A percentile compares a stretch with the other conserved stretches of the same genome.
These are phyloP conservation scores for Nigrospora sphaerica DNA, from an alignment of 2,329 filamentous ascomycete genomes.

Conservation along the genomic window DNA sequence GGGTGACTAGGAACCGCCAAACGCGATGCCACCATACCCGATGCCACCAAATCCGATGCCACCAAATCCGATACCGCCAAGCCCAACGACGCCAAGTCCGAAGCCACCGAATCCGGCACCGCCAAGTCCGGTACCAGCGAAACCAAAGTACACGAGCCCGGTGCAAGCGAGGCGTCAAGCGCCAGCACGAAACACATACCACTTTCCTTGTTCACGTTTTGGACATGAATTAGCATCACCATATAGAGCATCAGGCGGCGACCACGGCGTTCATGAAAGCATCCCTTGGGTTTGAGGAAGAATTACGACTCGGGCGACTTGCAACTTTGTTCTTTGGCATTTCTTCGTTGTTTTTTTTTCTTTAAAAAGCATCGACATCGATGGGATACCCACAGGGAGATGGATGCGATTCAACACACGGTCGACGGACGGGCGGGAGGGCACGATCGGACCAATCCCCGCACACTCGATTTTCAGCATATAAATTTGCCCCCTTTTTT, in stretches of 20 bases:
- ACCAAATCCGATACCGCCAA: neutral
- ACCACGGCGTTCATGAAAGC: neutral
- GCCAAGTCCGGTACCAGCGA: too few relatives aligned
- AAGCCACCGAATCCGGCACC: too few relatives aligned
- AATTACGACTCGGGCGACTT: too few relatives aligned
- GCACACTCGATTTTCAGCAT: neutral
- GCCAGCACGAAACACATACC: neutral
- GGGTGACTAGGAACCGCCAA: neutral
- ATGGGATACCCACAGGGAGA: neutral
- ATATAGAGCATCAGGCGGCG: neutral
- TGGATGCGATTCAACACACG: neutral
- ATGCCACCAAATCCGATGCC: neutral
- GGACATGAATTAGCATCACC: slow-evolving; percentile 1
- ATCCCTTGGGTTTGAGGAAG: too few relatives aligned
- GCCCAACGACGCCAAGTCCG: too few relatives aligned
- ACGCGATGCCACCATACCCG: neutral
- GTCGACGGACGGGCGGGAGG: neutral
- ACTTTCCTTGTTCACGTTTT: neutral
- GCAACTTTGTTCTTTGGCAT: neutral
- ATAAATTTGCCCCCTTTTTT: neutral
- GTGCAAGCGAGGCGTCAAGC: neutral
- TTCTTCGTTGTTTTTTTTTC: neutral
- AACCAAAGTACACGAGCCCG: too few relatives aligned
- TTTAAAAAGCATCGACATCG: neutral
- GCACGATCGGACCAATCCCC: neutral